Percentiles rank a stretch among this genome's conserved stretches.
Conservation (phyloP, 768 basidiomycete genomes). For the Amanita pallidorosea region DNA sequence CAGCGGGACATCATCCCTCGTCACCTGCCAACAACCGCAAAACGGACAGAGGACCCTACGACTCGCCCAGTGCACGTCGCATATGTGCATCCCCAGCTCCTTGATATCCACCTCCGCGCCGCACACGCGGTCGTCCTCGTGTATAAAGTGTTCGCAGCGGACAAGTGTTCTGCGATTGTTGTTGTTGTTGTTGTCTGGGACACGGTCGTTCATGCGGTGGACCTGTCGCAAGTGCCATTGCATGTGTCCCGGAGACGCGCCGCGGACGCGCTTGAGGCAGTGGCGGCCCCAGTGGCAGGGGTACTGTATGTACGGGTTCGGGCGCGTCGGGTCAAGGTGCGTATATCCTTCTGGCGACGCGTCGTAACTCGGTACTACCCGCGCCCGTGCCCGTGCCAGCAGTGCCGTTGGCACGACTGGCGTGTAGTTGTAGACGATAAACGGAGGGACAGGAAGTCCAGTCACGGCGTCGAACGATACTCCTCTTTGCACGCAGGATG, state of each 20-base stretch:
- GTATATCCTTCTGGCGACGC: background rate
- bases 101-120: background rate
- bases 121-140: background rate
- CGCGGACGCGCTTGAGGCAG: background rate
- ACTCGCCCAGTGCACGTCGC: constrained; percentile 1
- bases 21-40: background rate
- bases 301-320: background rate
- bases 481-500: background rate
- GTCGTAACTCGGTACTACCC: background rate
- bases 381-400: background rate
- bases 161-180: background rate
- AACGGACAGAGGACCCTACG: background rate
- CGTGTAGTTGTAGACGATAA: background rate
- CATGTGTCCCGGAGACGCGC: background rate
- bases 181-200: background rate
- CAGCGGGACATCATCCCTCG: background rate
- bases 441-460: background rate
- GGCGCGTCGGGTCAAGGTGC: background rate
- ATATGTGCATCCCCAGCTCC: background rate
- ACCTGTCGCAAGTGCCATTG: background rate
- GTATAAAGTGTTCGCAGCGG: background rate
- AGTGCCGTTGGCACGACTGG: background rate
- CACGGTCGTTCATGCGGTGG: background rate
- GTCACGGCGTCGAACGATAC: background rate
- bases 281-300: background rate